These are phyloP conservation scores for Avena insularis DNA, from an alignment of 176 grass and related monocot genomes.

Conservation along the genomic window DNA sequence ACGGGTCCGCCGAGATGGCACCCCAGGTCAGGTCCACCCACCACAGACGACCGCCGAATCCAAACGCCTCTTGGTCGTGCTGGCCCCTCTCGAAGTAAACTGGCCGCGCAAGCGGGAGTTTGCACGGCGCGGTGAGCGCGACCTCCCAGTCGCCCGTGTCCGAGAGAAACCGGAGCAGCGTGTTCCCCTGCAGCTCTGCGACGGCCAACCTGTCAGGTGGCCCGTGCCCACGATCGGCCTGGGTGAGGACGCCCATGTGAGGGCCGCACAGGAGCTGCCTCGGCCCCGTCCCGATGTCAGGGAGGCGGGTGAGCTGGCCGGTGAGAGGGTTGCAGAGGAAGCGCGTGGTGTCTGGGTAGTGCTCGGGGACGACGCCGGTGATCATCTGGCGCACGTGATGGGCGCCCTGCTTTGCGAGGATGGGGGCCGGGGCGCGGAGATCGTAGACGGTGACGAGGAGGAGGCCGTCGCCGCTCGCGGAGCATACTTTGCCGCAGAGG, in stretches of 20 bases:
- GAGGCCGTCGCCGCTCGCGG: background rate
- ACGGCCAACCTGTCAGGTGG: background rate
- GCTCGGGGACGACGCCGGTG: background rate
- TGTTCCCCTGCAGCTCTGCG: background rate
- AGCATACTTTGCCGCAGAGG: background rate
- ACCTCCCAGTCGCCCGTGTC: background rate
- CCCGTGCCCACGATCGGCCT: background rate
- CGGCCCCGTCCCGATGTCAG: background rate
- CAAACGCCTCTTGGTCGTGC: background rate
- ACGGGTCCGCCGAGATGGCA: background rate
- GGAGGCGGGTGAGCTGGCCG: background rate
- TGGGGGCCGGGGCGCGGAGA: background rate
- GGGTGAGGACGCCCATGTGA: slow-evolving; percentile 17
- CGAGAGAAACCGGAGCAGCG: background rate
- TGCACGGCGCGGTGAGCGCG: background rate
- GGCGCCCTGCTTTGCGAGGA: slow-evolving; percentile 8
- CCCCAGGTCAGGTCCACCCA: slow-evolving; percentile 3
- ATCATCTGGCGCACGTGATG: background rate
- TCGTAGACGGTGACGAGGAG: background rate
- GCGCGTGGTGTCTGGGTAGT: background rate
- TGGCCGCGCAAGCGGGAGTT: background rate
- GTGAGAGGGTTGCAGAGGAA: slow-evolving; percentile 18
- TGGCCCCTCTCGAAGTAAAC: background rate
- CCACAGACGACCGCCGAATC: background rate
- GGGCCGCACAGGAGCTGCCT: background rate